These are phyloP conservation scores for Murraya paniculata DNA, from an alignment of 345 rosid genomes.

Conservation along the genomic window DNA sequence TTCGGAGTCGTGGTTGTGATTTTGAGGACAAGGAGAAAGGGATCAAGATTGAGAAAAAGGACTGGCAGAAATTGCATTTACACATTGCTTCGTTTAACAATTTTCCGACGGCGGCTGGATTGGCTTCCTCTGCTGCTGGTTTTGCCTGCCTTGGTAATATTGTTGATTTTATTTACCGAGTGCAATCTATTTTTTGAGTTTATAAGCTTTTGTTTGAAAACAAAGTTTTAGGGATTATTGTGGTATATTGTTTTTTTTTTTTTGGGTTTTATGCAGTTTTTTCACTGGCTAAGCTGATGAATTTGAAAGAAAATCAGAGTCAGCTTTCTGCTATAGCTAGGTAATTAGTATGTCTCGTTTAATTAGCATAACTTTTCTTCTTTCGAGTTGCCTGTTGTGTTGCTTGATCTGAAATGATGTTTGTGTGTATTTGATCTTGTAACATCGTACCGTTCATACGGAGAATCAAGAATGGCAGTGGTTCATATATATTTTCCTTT, in stretches of 20 bases:
- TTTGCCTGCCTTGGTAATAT: constrained; percentile 89
- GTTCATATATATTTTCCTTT: constrained; percentile 13
- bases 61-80: constrained; percentile 78
- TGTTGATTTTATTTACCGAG: background rate
- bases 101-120: constrained; percentile 97
- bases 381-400: constrained; percentile 1
- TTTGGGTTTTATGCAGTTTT: constrained; percentile 49
- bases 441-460: background rate
- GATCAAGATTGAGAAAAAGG: constrained; percentile 68
- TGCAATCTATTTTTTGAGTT: background rate
- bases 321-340: constrained; percentile 97
- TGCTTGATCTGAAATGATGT: background rate
- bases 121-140: constrained; percentile 99
- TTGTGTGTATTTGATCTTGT: background rate
- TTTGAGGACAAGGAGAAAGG: constrained; percentile 82
- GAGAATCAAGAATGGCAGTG: constrained; percentile 7
- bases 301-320: constrained; percentile 77
- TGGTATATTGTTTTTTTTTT: background rate
- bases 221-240: background rate
- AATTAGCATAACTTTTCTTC: background rate
- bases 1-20: constrained; percentile 73
- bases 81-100: constrained; percentile 92
- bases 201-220: background rate
- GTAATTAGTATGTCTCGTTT: constrained; percentile 28
- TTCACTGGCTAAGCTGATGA: constrained; percentile 95